A percentile compares a stretch with the other conserved stretches of the same genome.
Conservation (phyloP, 306 rosid genomes). For the Ochetophila trinervis region DNA sequence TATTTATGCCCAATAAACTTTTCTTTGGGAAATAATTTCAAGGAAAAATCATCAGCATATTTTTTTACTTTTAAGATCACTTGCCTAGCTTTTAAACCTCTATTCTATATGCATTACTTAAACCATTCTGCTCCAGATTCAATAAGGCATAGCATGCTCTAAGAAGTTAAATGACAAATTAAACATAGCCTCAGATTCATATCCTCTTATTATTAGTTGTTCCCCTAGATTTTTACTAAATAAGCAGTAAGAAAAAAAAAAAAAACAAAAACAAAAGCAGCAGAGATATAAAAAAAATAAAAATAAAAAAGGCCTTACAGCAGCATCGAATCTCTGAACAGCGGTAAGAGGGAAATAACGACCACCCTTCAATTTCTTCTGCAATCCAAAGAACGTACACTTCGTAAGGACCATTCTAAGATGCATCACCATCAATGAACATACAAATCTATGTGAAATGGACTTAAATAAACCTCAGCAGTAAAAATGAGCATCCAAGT, state of each 20-base stretch:
- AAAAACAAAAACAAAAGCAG: not conserved
- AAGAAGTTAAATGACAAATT: too few relatives aligned
- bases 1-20: too few relatives aligned
- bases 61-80: too few relatives aligned
- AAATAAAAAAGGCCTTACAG: constrained; percentile 60
- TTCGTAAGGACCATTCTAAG: constrained; percentile 5
- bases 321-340: constrained; percentile 88
- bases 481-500: constrained; percentile 96
- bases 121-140: too few relatives aligned
- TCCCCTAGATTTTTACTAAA: not conserved
- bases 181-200: not conserved
- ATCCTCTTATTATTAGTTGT: too few relatives aligned
- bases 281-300: constrained; percentile 6
- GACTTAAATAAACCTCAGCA: constrained; percentile 49
- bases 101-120: too few relatives aligned
- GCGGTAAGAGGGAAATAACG: constrained; percentile 85
- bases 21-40: too few relatives aligned
- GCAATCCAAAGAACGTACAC: constrained; percentile 27
- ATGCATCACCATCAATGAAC: not conserved
- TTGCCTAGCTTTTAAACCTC: too few relatives aligned
- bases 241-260: constrained; percentile 6
- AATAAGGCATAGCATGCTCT: too few relatives aligned
- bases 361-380: constrained; percentile 73
- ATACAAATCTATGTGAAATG: not conserved
- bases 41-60: too few relatives aligned